phyloP scores from a whole-genome alignment of 1,139 yeast genomes.

The Wickerhamiella infanticola region DNA sequence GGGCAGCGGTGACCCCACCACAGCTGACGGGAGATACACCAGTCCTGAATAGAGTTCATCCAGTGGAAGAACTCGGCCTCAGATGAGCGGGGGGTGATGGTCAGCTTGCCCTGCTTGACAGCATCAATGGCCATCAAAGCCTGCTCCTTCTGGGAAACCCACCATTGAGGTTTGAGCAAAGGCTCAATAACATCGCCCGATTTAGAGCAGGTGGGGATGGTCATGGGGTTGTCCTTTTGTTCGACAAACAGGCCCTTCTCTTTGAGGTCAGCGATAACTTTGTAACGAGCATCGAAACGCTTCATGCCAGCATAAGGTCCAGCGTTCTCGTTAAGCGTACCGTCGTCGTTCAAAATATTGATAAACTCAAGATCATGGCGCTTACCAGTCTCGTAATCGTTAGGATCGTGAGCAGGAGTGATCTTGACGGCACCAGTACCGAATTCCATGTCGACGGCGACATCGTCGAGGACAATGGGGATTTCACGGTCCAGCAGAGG shows the following conservation, averaged over 20 bases:
- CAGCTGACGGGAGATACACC: conserved; percentile 98
- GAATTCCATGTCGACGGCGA: conserved; percentile 96
- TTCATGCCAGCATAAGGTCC: conserved; percentile 79
- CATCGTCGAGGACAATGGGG: conserved; percentile 79
- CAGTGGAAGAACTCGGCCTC: conserved; percentile 91
- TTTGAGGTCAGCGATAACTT: conserved; percentile 69
- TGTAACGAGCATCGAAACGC: conserved; percentile 85
- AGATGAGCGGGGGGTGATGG: conserved; percentile 74
- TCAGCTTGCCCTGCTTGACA: conserved; percentile 67
- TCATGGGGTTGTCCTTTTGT: conserved; percentile 89
- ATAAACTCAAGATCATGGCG: conserved; percentile 79
- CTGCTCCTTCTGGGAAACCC: conserved; percentile 87
- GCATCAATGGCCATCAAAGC: conserved; percentile 80
- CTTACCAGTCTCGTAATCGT: conserved; percentile 93
- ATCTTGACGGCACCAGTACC: conserved; percentile 99
- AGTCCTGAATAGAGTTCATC: conserved; percentile 93
- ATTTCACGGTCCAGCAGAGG: conserved; percentile 77
- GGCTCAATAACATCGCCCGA: conserved; percentile 97
- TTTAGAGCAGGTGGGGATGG: conserved; percentile 84
- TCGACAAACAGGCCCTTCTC: conserved; percentile 61
- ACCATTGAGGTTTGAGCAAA: conserved; percentile 95
- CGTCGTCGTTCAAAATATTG: conserved; percentile 85
- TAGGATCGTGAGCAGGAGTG: conserved; percentile 96
- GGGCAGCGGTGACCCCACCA: conserved; percentile 99
- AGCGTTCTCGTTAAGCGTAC: conserved; percentile 77